These are phyloP conservation scores for Psidium friedrichsthalianum DNA, from an alignment of 345 rosid species.

Conservation along the genomic window DNA sequence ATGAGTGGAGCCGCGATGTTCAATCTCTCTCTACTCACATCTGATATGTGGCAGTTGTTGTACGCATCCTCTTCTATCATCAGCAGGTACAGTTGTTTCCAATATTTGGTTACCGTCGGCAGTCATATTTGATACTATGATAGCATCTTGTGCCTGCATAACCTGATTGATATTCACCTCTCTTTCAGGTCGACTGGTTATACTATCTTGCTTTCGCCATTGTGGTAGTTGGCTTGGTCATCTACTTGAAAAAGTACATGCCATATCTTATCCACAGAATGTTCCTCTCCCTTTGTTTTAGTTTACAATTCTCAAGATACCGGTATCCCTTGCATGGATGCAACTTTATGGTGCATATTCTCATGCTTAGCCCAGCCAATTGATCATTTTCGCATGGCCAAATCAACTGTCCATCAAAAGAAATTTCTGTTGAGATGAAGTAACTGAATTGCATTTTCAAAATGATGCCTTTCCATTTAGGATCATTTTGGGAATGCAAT, in stretches of 20 bases:
- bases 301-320: not conserved
- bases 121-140: not conserved
- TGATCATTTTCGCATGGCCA: not conserved
- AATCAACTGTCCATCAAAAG: not conserved
- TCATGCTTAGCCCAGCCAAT: not conserved
- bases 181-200: constrained; percentile 45
- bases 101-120: not conserved
- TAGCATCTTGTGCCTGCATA: not conserved
- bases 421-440: not conserved
- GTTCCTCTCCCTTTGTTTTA: not conserved
- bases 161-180: not conserved
- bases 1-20: constrained; percentile 46
- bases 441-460: not conserved
- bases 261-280: not conserved
- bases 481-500: not conserved
- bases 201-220: constrained; percentile 31
- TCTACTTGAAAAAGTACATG: constrained; percentile 29
- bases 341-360: not conserved
- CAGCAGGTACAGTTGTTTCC: constrained; percentile 22
- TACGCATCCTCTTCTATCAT: constrained; percentile 36
- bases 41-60: constrained; percentile 49
- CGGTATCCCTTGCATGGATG: not conserved
- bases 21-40: constrained; percentile 42
- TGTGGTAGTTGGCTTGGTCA: constrained; percentile 30
- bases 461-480: not conserved